phyloP scores from a whole-genome alignment of 139 green algal species.

The Asterochloris sp. region DNA sequence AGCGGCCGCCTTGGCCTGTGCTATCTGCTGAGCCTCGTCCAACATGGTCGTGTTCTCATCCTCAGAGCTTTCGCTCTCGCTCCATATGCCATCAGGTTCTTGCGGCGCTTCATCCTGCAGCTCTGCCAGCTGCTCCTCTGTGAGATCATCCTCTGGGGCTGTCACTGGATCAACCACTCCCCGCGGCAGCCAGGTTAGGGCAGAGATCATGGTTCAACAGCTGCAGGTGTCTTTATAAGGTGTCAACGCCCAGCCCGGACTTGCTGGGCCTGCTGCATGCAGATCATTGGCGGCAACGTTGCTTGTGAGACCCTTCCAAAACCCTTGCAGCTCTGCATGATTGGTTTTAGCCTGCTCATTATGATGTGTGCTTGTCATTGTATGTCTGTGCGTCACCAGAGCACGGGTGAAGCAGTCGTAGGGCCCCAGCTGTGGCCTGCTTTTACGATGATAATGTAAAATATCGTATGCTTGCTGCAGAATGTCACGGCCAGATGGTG shows the following conservation, averaged over 20 bases:
- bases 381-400: no score
- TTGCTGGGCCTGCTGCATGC: no score
- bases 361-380: no score
- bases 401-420: no score
- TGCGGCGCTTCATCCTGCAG: constrained; percentile 45
- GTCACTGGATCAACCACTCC: constrained; percentile 62
- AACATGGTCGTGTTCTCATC: constrained; percentile 1
- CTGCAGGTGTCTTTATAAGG: background rate
- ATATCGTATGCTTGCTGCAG: no score
- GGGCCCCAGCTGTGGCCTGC: no score
- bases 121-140: constrained; percentile 44
- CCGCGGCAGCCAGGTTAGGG: constrained; percentile 69
- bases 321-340: no score
- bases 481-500: no score
- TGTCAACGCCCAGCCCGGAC: background rate
- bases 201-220: constrained; percentile 65
- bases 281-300: no score
- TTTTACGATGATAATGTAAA: no score
- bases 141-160: constrained; percentile 13
- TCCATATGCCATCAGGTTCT: constrained; percentile 1
- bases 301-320: no score
- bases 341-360: no score
- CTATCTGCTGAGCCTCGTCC: constrained; percentile 33
- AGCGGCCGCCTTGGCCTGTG: constrained; percentile 23
- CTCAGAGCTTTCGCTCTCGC: constrained; percentile 13